phyloP scores from a whole-genome alignment of 2,329 filamentous ascomycete genomes.

The Ascochyta koolunga region DNA sequence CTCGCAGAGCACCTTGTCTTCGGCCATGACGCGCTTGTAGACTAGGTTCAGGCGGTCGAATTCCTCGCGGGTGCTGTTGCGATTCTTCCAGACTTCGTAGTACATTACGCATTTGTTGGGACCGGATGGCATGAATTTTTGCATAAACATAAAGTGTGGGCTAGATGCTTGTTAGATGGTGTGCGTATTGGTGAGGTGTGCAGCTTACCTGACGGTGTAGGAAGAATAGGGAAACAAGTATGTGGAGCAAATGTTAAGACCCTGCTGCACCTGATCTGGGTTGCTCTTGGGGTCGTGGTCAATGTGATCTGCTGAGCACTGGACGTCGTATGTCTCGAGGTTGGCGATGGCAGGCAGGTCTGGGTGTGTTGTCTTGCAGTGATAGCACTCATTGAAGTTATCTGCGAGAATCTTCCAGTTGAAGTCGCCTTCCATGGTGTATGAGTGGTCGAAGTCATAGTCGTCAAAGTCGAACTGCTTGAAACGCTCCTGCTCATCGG shows the following conservation, averaged over 20 bases:
- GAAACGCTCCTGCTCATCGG: slow-evolving; percentile 44
- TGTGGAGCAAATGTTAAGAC: slow-evolving; percentile 39
- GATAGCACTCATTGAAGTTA: slow-evolving; percentile 72
- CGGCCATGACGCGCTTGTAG: slow-evolving; percentile 68
- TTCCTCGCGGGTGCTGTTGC: slow-evolving; percentile 63
- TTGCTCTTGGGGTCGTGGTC: slow-evolving; percentile 42
- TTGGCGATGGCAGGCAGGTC: slow-evolving; percentile 63
- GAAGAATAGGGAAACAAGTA: slow-evolving; percentile 43
- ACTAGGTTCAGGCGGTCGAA: slow-evolving; percentile 64
- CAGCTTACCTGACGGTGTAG: slow-evolving; percentile 37
- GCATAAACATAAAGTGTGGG: slow-evolving; percentile 66
- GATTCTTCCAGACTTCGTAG: slow-evolving; percentile 69
- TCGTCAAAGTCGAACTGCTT: slow-evolving; percentile 42
- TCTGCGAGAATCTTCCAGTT: slow-evolving; percentile 53
- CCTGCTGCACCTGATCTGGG: slow-evolving; percentile 30
- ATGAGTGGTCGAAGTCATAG: slow-evolving; percentile 56
- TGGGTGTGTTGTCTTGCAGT: slow-evolving; percentile 65
- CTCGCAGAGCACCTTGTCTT: slow-evolving; percentile 68
- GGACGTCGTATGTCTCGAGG: slow-evolving; percentile 58
- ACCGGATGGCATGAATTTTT: slow-evolving; percentile 64
- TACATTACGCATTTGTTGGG: slow-evolving; percentile 61
- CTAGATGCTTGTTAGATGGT: slow-evolving; percentile 19
- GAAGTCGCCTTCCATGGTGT: slow-evolving; percentile 39
- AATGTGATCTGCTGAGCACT: slow-evolving; percentile 38
- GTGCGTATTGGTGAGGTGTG: too few relatives aligned